Conservation (phyloP, 306 rosid species). For the Ceratonia siliqua region DNA sequence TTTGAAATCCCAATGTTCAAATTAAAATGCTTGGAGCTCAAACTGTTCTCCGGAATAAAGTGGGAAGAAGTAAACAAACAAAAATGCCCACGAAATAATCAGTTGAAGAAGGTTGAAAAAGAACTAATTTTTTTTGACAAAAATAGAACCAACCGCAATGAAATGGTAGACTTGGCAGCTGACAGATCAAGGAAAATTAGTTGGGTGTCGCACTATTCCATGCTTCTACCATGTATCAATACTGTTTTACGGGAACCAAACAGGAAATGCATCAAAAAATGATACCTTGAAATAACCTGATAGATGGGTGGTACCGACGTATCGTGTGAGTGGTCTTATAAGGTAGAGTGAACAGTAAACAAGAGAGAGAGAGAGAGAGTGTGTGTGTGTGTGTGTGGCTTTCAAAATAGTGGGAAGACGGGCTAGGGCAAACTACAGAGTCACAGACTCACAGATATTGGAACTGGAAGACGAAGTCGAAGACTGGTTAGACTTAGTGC, state of each 20-base stretch:
- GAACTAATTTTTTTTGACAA: slow-evolving; percentile 9
- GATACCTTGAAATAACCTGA: slow-evolving; percentile 37
- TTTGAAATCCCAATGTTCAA: slow-evolving; percentile 23
- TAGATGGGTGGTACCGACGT: slow-evolving; percentile 38
- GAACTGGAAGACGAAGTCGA: too few species aligned
- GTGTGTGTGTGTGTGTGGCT: too few species aligned
- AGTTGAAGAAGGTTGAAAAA: not conserved
- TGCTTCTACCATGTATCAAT: slow-evolving; percentile 29
- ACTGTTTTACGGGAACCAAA: slow-evolving; percentile 52
- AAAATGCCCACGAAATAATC: slow-evolving; percentile 13
- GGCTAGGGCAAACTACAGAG: too few species aligned
- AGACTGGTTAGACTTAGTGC: too few species aligned
- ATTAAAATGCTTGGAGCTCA: slow-evolving; percentile 15
- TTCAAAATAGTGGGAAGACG: too few species aligned
- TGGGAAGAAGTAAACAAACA: slow-evolving; percentile 6
- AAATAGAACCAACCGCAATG: slow-evolving; percentile 17
- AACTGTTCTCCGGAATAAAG: slow-evolving; percentile 6
- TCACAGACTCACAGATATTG: too few species aligned
- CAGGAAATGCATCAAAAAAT: slow-evolving; percentile 29
- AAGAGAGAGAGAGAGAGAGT: slow-evolving; percentile 16
- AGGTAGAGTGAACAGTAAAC: slow-evolving; percentile 46
- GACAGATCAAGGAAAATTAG: too few species aligned
- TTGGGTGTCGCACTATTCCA: slow-evolving; percentile 12
- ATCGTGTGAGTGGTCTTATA: slow-evolving; percentile 36
- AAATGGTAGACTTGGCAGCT: too few species aligned